Conservation (phyloP, 306 rosid species). For the Luffa aegyptiaca region DNA sequence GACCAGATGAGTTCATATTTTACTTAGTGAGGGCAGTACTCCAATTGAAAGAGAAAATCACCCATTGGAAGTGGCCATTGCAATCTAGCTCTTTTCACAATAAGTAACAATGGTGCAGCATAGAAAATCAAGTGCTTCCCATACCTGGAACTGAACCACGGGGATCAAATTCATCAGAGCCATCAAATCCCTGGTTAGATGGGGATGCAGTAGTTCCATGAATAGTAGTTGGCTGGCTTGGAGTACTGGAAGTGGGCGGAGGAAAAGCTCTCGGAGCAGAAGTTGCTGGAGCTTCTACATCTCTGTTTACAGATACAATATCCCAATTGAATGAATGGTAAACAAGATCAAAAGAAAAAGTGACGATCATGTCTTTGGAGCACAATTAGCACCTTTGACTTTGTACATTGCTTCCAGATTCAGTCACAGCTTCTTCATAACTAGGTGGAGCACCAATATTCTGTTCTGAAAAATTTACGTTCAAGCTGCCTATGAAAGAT, state of each 20-base stretch:
- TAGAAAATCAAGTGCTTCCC: slow-evolving; percentile 4
- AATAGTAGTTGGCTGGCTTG: slow-evolving; percentile 29
- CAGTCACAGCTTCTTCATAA: slow-evolving; percentile 75
- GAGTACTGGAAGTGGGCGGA: slow-evolving; percentile 33
- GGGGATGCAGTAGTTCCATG: slow-evolving; percentile 28
- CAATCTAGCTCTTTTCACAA: not conserved
- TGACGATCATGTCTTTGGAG: not conserved
- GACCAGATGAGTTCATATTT: not conserved
- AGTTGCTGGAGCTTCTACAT: slow-evolving; percentile 41
- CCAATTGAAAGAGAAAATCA: not conserved
- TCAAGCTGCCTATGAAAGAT: slow-evolving; percentile 39
- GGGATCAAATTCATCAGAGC: slow-evolving; percentile 87
- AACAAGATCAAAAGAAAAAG: not conserved
- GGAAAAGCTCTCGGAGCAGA: slow-evolving; percentile 58
- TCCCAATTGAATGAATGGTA: not conserved
- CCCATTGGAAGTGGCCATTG: not conserved
- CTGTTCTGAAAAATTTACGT: slow-evolving; percentile 74
- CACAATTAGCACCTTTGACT: slow-evolving; percentile 51
- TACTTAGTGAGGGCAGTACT: not conserved
- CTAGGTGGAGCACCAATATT: slow-evolving; percentile 71
- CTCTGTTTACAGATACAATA: slow-evolving; percentile 38
- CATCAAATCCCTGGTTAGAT: slow-evolving; percentile 33
- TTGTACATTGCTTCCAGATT: slow-evolving; percentile 60
- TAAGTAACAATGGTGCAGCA: not conserved
- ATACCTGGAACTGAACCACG: slow-evolving; percentile 62